Conservation (phyloP, 768 basidiomycete species). For the Mycena chlorophos region DNA sequence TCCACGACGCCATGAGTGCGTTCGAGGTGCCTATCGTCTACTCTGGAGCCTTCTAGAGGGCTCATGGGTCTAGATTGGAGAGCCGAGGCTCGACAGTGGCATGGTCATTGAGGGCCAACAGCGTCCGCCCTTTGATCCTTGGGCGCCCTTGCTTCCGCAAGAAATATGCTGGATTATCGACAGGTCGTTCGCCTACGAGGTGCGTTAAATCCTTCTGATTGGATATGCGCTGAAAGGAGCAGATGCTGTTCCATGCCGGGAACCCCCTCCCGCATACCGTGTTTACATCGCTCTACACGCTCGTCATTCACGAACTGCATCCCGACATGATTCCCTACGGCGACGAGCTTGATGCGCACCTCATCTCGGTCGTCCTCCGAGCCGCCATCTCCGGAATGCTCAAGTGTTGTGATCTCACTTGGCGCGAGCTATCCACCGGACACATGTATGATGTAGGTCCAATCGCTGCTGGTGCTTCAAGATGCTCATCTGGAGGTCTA, state of each 20-base stretch:
- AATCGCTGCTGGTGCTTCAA: slow-evolving; percentile 16
- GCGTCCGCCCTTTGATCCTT: slow-evolving; percentile 60
- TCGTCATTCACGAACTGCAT: slow-evolving; percentile 60
- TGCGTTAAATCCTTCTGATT: slow-evolving; percentile 32
- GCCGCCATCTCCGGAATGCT: slow-evolving; percentile 66
- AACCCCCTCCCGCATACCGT: slow-evolving; percentile 85
- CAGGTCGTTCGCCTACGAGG: slow-evolving; percentile 75
- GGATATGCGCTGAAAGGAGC: slow-evolving; percentile 6
- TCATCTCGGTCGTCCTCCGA: slow-evolving; percentile 68
- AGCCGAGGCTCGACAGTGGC: slow-evolving; percentile 87
- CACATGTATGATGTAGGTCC: slow-evolving; percentile 73
- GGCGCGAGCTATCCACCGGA: slow-evolving; percentile 79
- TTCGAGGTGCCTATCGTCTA: slow-evolving; percentile 61
- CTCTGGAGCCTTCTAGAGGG: slow-evolving; percentile 3
- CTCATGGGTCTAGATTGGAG: slow-evolving; percentile 66
- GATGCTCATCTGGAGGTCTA: slow-evolving; percentile 31
- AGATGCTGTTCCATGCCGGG: slow-evolving; percentile 91
- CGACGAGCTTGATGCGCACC: slow-evolving; percentile 45
- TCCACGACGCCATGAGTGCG: slow-evolving; percentile 92
- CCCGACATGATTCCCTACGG: slow-evolving; percentile 46
- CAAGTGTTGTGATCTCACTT: slow-evolving; percentile 80
- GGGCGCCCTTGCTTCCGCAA: slow-evolving; percentile 63
- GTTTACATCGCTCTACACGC: slow-evolving; percentile 75
- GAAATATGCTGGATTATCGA: slow-evolving; percentile 92
- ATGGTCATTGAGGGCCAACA: slow-evolving; percentile 47